phyloP scores from a whole-genome alignment of 1,284 basidiomycete species.

The Tremellales sp. region DNA sequence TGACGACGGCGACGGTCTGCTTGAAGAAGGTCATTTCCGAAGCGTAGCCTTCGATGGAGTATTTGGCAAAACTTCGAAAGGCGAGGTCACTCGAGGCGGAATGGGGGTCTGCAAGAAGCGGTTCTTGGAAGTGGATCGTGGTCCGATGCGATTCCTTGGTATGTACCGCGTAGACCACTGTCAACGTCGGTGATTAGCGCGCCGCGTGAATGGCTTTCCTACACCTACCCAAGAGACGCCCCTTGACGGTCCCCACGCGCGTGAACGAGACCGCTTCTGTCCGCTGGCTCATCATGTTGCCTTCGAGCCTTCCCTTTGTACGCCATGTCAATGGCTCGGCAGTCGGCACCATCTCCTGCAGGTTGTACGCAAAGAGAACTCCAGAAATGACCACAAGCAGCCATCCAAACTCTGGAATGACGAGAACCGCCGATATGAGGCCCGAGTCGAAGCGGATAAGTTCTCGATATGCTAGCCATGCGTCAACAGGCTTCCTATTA shows the following conservation, averaged over 20 bases:
- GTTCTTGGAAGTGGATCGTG: constrained; percentile 27
- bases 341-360: constrained; percentile 31
- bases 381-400: constrained; percentile 26
- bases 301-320: constrained; percentile 13
- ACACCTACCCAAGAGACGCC: constrained; percentile 24
- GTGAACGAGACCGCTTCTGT: constrained; percentile 26
- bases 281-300: constrained; percentile 15
- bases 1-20: constrained; percentile 33
- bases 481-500: not conserved
- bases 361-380: constrained; percentile 22
- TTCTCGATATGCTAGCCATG: constrained; percentile 29
- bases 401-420: constrained; percentile 34
- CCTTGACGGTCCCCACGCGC: constrained; percentile 30
- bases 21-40: constrained; percentile 35
- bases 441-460: constrained; percentile 22
- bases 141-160: constrained; percentile 18
- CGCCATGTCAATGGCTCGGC: constrained; percentile 32
- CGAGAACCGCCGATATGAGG: constrained; percentile 20
- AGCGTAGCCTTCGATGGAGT: constrained; percentile 27
- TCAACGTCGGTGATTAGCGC: not conserved
- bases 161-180: constrained; percentile 9
- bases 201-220: not conserved
- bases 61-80: constrained; percentile 28
- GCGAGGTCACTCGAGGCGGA: not conserved
- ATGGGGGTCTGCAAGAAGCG: constrained; percentile 8